Base-by-base conservation (phyloP, 1,284 basidiomycete genomes). In the Ustilago lituana region DNA sequence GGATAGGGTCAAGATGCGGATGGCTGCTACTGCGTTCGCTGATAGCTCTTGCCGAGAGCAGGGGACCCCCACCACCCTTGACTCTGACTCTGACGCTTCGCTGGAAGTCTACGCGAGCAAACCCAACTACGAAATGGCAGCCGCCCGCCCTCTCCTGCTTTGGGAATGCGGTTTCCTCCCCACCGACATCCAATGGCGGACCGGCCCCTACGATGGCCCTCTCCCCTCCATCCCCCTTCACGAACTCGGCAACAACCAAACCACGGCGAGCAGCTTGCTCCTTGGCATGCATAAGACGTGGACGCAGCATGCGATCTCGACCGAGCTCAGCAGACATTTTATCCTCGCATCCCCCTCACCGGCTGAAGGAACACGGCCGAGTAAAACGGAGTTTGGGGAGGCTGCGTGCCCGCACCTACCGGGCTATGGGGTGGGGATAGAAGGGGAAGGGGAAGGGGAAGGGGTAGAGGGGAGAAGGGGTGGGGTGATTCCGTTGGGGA, bases 121-220 rank as follows among this genome's bases (percentile, higher is more conserved):
- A 82, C 96, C 95, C 0, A 88, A 88, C 55, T 98, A 97, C 81
- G 89, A 91, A 74, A 97, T 98, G 90, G 93, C 93, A 4, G 89
- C 93, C 60, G 91, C 89, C 1, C 85, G 96, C 0, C 95, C 96
- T 0, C 86, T 98, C 24, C 88, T 97, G 79, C 87, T 99, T 3
- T 97, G 94, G 90, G 90, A 93, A 41, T 95, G 93, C 78, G 89
- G 86, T 0, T 98, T 93, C 82, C 84, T 86, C 12, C 86, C 87
- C 6, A 84, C 84, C 12, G 88, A 89, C 37, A 84, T 92, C 1
- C 82, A 85, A 52, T 98, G 95, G 95, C 87, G 88, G 29, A 88
- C 87, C 3, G 89, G 89, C 22, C 66, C 81, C 50, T 86, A 82
- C 70, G 84, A 85, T 55, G 83, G 83, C 0, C 66, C 77, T 0